Conservation (phyloP, 2,329 filamentous ascomycete genomes). For the Phyllosticta capitalensis region DNA sequence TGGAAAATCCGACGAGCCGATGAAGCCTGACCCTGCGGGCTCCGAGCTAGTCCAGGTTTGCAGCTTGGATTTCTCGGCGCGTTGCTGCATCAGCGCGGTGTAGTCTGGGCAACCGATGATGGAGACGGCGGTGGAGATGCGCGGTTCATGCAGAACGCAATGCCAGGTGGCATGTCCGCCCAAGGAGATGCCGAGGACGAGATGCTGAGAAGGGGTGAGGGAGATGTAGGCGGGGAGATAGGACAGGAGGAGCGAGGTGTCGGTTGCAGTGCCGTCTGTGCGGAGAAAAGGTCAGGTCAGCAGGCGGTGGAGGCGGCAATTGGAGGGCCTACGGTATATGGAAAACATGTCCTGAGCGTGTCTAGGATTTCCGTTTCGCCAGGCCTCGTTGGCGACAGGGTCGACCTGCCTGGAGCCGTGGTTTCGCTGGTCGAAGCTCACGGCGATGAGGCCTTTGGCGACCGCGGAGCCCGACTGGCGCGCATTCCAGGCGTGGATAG, state of each 20-base stretch:
- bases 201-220: slow-evolving; percentile 50
- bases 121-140: slow-evolving; percentile 67
- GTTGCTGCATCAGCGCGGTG: slow-evolving; percentile 66
- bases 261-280: slow-evolving; percentile 57
- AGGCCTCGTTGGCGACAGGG: slow-evolving; percentile 61
- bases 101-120: slow-evolving; percentile 90
- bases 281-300: slow-evolving; percentile 7
- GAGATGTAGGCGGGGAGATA: slow-evolving; percentile 69
- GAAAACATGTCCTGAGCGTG: slow-evolving; percentile 93
- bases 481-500: slow-evolving; percentile 59
- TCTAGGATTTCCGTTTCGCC: slow-evolving; percentile 65
- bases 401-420: slow-evolving; percentile 68
- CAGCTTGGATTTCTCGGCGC: slow-evolving; percentile 62
- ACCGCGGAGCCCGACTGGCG: slow-evolving; percentile 23
- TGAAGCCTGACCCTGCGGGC: slow-evolving; percentile 51
- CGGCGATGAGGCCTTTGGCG: slow-evolving; percentile 59
- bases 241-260: slow-evolving; percentile 67
- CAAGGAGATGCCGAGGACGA: slow-evolving; percentile 73
- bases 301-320: background rate
- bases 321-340: slow-evolving; percentile 48
- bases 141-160: slow-evolving; percentile 64
- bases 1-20: slow-evolving; percentile 74
- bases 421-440: slow-evolving; percentile 87
- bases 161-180: slow-evolving; percentile 89
- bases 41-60: slow-evolving; percentile 48